phyloP scores from a whole-genome alignment of 2,329 filamentous ascomycete species.

The Plectosphaerella sp. region DNA sequence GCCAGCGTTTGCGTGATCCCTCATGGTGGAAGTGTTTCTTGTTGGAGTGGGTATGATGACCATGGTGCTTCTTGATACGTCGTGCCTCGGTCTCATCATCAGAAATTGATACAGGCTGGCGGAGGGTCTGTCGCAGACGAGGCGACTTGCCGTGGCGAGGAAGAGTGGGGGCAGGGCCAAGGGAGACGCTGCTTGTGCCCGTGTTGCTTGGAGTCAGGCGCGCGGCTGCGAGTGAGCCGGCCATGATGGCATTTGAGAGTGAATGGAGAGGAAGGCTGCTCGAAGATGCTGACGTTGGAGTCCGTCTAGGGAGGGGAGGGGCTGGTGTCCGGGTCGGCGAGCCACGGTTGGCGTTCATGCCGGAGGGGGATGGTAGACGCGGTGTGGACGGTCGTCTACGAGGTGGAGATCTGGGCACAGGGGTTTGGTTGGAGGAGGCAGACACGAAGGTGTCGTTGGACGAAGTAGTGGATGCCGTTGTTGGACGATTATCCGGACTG shows the following conservation, averaged over 20 bases:
- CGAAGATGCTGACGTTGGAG: constrained; percentile 20
- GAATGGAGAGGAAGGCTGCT: constrained; percentile 54
- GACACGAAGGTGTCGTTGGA: constrained; percentile 20
- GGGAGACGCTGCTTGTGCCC: constrained; percentile 28
- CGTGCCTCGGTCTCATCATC: constrained; percentile 51
- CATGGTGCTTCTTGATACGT: constrained; percentile 44
- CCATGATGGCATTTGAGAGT: constrained; percentile 70
- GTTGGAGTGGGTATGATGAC: constrained; percentile 35
- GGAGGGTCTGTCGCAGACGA: constrained; percentile 62
- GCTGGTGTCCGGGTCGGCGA: constrained; percentile 31
- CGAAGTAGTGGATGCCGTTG: constrained; percentile 14
- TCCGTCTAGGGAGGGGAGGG: constrained; percentile 14
- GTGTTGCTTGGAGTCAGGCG: constrained; percentile 40
- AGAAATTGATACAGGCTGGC: constrained; percentile 44
- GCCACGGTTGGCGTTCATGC: constrained; percentile 18
- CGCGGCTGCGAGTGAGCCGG: constrained; percentile 66
- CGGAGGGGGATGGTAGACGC: constrained; percentile 11
- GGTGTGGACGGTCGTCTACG: constrained; percentile 3
- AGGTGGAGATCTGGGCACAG: constrained; percentile 1
- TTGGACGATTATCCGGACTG: constrained; percentile 9
- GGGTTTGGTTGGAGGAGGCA: constrained; percentile 19
- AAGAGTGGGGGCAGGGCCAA: constrained; percentile 31
- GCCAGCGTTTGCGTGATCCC: constrained; percentile 70
- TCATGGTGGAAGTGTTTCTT: constrained; percentile 74
- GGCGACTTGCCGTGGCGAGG: constrained; percentile 40